phyloP scores from a whole-genome alignment of 1,139 yeast species.

The Debaryomyces fabryi region DNA sequence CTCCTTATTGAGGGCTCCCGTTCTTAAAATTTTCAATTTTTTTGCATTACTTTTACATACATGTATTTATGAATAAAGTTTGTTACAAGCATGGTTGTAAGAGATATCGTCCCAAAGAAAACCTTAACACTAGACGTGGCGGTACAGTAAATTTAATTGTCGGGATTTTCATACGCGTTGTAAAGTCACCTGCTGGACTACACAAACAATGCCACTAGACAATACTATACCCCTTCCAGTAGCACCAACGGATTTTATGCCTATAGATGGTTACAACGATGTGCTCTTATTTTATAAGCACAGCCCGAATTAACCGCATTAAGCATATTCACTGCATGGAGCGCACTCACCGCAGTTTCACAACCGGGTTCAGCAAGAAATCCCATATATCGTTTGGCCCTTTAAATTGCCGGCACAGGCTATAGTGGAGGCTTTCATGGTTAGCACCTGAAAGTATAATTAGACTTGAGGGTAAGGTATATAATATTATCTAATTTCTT shows the following conservation, averaged over 20 bases:
- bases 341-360: slow-evolving; percentile 1
- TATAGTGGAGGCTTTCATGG: not conserved
- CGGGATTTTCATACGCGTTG: not conserved
- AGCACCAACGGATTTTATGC: not conserved
- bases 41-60: not conserved
- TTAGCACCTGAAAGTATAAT: not conserved
- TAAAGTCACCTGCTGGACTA: not conserved
- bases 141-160: not conserved
- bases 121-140: not conserved
- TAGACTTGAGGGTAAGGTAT: not conserved
- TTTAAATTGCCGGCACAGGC: not conserved
- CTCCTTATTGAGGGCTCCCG: not conserved
- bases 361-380: not conserved
- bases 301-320: not conserved
- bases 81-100: not conserved
- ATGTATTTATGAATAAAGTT: not conserved
- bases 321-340: not conserved
- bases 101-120: not conserved
- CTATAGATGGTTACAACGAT: not conserved
- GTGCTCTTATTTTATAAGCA: not conserved
- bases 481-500: not conserved
- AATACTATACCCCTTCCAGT: not conserved
- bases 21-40: not conserved
- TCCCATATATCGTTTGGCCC: not conserved
- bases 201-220: not conserved